Evolutionary conservation across 2,329 filamentous ascomycete species (phyloP).

Genomic region (Pseudocercospora cruenta): DNA sequence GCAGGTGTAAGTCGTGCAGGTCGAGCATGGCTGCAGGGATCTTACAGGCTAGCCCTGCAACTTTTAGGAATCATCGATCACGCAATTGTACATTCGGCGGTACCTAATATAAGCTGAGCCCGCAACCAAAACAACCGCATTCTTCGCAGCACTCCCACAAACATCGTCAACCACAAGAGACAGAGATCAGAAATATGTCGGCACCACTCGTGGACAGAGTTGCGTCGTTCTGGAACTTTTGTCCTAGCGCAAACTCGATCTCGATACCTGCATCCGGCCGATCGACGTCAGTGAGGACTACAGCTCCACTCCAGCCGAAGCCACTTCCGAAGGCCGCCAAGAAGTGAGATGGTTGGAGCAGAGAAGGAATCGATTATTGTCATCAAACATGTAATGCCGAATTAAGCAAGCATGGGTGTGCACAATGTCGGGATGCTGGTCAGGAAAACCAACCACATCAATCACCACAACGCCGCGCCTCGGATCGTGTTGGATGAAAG

Average conservation of each 20-base stretch:
- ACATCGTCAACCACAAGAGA: not conserved
- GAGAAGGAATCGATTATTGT: not conserved
- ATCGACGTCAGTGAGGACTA: not conserved
- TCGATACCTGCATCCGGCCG: not conserved
- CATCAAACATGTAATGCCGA: not conserved
- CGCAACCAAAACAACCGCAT: not conserved
- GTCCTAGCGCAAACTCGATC: constrained; percentile 10
- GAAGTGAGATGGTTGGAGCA: not conserved
- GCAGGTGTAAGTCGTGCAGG: not conserved
- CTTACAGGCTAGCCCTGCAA: not conserved
- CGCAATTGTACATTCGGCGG: not conserved
- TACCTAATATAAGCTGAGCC: not conserved
- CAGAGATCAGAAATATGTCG: not conserved
- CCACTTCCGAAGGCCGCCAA: not conserved
- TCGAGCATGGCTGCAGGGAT: not conserved
- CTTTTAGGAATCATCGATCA: not conserved
- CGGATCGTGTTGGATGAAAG: not conserved
- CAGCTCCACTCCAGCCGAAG: not conserved
- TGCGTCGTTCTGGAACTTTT: constrained; percentile 8
- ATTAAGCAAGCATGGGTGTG: too few species aligned
- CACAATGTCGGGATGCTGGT: too few species aligned
- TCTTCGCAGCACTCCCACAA: not conserved
- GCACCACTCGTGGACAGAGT: constrained; percentile 7
- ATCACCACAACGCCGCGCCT: not conserved
- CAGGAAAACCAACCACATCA: too few species aligned